phyloP scores from a whole-genome alignment of 2,329 filamentous ascomycete species.

The Nannizziopsis arthrosporioides region DNA sequence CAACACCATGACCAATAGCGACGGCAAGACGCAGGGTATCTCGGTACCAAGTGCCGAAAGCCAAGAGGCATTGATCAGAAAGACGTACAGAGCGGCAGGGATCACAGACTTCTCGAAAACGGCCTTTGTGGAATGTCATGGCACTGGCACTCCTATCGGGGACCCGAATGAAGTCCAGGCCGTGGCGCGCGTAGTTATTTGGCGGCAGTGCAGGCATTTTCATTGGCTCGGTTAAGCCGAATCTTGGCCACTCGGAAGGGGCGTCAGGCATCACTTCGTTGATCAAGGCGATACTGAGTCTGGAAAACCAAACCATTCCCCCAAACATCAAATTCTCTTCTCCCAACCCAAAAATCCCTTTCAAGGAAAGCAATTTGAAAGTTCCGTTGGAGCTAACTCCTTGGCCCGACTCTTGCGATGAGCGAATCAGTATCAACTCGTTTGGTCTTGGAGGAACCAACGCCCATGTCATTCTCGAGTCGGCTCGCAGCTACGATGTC shows the following conservation, averaged over 20 bases:
- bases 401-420: conserved; percentile 17
- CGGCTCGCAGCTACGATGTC: background rate
- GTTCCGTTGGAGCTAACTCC: conserved; percentile 13
- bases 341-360: conserved; percentile 20
- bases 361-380: conserved; percentile 12
- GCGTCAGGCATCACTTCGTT: conserved; percentile 21
- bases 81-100: conserved; percentile 23
- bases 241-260: conserved; percentile 22
- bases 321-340: conserved; percentile 24
- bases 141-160: conserved; percentile 28
- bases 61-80: conserved; percentile 19
- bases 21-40: conserved; percentile 19
- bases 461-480: conserved; percentile 24
- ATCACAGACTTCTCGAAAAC: conserved; percentile 15
- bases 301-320: conserved; percentile 36
- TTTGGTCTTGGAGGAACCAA: conserved; percentile 31
- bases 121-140: conserved; percentile 16
- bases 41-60: conserved; percentile 17
- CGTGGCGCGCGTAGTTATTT: conserved; percentile 16
- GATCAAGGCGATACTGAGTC: conserved; percentile 25
- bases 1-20: conserved; percentile 18
- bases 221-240: conserved; percentile 22
- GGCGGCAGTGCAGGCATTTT: conserved; percentile 11
- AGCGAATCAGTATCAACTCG: conserved; percentile 23
- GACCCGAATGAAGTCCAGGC: conserved; percentile 20